phyloP scores from a whole-genome alignment of 2,329 filamentous ascomycete species.

The Arthroderma sp. region DNA sequence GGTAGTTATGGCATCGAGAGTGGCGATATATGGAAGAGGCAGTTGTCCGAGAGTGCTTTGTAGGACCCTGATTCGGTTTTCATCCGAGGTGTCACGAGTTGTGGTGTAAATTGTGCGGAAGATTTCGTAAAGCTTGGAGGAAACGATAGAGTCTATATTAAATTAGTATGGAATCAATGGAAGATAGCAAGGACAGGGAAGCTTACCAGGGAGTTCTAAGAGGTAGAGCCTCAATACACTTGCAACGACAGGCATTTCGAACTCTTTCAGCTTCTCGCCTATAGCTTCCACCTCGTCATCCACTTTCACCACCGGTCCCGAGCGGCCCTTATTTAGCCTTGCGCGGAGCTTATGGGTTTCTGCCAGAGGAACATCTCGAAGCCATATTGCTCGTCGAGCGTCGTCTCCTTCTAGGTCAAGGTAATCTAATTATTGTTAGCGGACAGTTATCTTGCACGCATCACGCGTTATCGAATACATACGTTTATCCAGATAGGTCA shows the following conservation, averaged over 20 bases:
- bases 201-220: conserved; percentile 78
- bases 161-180: not conserved
- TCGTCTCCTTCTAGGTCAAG: conserved; percentile 95
- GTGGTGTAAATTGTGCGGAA: conserved; percentile 92
- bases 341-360: conserved; percentile 75
- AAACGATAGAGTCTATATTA: conserved; percentile 77
- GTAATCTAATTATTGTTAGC: conserved; percentile 47
- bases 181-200: not conserved
- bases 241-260: conserved; percentile 87
- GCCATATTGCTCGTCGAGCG: conserved; percentile 81
- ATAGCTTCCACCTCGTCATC: not conserved
- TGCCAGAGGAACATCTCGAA: conserved; percentile 75
- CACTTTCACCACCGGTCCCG: conserved; percentile 44
- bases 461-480: conserved; percentile 4
- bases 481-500: conserved; percentile 88
- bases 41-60: conserved; percentile 94
- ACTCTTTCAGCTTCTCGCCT: conserved; percentile 63
- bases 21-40: conserved; percentile 92
- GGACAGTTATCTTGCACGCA: not conserved
- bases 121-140: conserved; percentile 96
- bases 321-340: conserved; percentile 76
- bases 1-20: conserved; percentile 94
- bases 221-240: conserved; percentile 89
- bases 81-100: conserved; percentile 61
- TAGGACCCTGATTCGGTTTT: conserved; percentile 73